Base-by-base conservation (phyloP, 306 rosid genomes). In the Mucuna pruriens region DNA sequence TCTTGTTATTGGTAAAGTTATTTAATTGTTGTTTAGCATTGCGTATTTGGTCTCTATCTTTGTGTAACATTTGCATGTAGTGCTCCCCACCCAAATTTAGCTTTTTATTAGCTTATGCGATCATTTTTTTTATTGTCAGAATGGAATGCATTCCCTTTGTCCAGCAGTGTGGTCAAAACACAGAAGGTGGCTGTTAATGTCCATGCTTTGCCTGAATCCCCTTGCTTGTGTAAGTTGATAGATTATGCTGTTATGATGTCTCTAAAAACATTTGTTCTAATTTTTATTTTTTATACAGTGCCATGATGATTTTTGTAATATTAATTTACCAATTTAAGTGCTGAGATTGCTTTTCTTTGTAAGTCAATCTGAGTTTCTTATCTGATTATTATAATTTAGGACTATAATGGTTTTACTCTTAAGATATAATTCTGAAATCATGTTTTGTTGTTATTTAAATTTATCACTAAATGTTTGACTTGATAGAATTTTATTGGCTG, bases 151-250 rank as follows among this genome's bases (percentile, higher is more conserved):
- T 66, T 95, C 99, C 75, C 94, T 95, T 75, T 95, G 99, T 84
- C 99, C 99, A 62, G 99, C 98, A 46, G 97, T 95, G 80, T 93
- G 97, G 99, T 93, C 99, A 52, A 95, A 95, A 83, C 98, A 95
- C 84, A 88, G 97, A 84, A 87, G 99, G 84, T 95, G 99, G 99
- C 91, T 93, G 68, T 85, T 95, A 82, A 95, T 92, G 98, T 91
- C 98, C 67, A 93, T 93, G 98, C 90, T 95, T 69, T 90, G 98
- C 83, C 88, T 95, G 89, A 95, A 93, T 72, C 99, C 98, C 71
- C 20, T 92, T 64, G 86, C 97, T 31, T 95, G 99, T 89, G 99
- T 95, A 93, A 95, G 99, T 93, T 82, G 76, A 76, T 75, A 36
- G 69, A 44, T 23, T 42, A 40, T 66, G 33, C 33, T 10, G 82